These are phyloP conservation scores for Cercospora sp. DNA, from an alignment of 2,329 filamentous ascomycete species.

Conservation along the genomic window DNA sequence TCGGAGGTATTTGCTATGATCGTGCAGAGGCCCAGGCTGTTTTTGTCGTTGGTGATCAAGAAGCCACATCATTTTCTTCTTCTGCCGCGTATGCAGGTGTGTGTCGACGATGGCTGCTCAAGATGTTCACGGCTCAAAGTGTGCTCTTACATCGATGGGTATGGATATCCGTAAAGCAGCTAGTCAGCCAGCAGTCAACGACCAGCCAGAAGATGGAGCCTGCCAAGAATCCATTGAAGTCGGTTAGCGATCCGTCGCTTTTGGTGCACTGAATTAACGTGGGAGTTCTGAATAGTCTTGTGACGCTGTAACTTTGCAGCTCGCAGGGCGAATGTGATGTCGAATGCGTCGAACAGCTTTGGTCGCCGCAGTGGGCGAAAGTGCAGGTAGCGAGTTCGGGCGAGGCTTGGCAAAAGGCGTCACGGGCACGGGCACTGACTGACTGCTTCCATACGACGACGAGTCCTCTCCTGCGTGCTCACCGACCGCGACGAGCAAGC, in stretches of 20 bases:
- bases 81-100: not conserved
- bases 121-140: not conserved
- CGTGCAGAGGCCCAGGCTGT: slow-evolving; percentile 1
- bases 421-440: not conserved
- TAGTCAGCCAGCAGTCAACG: not conserved
- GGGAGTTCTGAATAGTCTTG: not conserved
- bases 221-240: not conserved
- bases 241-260: not conserved
- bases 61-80: not conserved
- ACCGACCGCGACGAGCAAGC: not conserved
- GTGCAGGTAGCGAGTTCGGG: not conserved
- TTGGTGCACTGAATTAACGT: not conserved
- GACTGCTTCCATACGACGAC: not conserved
- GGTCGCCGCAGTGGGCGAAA: not conserved
- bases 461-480: not conserved
- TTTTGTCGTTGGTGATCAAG: not conserved
- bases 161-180: not conserved
- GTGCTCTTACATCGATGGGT: not conserved
- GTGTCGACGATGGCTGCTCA: not conserved
- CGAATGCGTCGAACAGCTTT: not conserved
- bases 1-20: not conserved
- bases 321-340: not conserved
- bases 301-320: not conserved
- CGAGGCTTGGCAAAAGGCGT: not conserved
- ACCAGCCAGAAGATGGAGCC: not conserved